phyloP scores from a whole-genome alignment of 2,329 filamentous ascomycete genomes.

The Colletotrichum liaoningense region DNA sequence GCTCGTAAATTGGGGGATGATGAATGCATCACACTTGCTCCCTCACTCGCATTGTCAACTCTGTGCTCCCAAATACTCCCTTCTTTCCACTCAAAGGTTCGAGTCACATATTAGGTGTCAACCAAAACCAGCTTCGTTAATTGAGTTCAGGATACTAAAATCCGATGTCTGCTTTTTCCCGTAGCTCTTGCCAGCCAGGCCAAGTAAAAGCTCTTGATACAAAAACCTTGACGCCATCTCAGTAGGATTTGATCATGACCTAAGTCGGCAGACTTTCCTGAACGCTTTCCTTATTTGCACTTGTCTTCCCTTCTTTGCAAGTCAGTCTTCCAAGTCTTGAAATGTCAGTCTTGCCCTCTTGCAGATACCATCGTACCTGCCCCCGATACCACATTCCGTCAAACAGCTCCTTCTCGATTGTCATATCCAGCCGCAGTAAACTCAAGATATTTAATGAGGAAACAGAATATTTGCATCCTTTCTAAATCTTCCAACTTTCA shows the following conservation, averaged over 20 bases:
- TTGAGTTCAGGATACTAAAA: neutral
- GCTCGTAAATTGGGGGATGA: no score
- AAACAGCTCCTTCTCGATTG: neutral
- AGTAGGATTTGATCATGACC: neutral
- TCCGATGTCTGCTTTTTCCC: neutral
- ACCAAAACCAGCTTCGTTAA: neutral
- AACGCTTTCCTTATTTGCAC: neutral
- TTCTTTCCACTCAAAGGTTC: no score
- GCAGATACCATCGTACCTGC: neutral
- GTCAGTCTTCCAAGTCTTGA: neutral
- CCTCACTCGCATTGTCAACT: no score
- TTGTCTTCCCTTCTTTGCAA: neutral
- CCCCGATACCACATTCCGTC: neutral
- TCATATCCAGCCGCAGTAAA: rapidly evolving
- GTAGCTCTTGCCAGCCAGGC: neutral
- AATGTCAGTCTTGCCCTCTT: neutral
- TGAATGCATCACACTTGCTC: no score
- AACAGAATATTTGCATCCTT: neutral
- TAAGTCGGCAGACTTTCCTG: neutral
- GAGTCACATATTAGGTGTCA: no score
- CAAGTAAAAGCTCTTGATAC: neutral
- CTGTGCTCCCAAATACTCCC: no score
- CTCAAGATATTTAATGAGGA: neutral
- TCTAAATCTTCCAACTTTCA: neutral
- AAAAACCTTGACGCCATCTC: neutral